Evolutionary conservation across 2,329 filamentous ascomycete genomes (phyloP).

Genomic region (Kalmusia sp.): DNA sequence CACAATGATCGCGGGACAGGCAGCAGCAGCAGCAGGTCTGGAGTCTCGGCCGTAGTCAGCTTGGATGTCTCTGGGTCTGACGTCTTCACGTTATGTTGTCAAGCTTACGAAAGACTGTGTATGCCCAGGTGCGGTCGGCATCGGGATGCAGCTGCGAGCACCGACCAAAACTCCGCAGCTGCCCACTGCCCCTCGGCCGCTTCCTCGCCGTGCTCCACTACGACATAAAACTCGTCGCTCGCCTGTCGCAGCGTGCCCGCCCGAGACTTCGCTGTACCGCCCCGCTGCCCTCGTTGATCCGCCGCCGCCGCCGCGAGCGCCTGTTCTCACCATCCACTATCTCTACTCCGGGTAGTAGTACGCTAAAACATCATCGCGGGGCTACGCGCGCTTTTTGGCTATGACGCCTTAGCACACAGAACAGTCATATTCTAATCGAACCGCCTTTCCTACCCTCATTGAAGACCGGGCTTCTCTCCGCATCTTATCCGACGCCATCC

Average conservation of each 20-base stretch:
- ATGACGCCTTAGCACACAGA: constrained; percentile 4
- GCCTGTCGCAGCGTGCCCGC: background rate
- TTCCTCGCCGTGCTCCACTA: constrained; percentile 2
- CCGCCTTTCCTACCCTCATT: background rate
- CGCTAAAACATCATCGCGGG: constrained; percentile 8
- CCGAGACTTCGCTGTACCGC: background rate
- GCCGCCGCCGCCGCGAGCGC: background rate
- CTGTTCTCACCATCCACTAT: constrained; percentile 1
- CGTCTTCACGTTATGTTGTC: background rate
- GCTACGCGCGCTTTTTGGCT: background rate
- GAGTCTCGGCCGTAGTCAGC: too few relatives aligned
- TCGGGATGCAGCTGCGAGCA: constrained; percentile 4
- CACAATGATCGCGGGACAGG: background rate
- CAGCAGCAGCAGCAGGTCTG: background rate
- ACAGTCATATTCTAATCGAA: constrained; percentile 3
- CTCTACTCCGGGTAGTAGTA: constrained; percentile 4
- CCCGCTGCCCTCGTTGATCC: background rate
- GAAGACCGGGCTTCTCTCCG: background rate
- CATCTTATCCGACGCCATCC: constrained; percentile 6
- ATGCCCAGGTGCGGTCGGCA: background rate
- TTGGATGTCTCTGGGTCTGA: too few relatives aligned
- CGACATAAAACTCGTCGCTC: constrained; percentile 1
- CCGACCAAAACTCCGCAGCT: background rate
- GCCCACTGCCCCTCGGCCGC: constrained; percentile 8
- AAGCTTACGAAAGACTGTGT: background rate